phyloP scores from a whole-genome alignment of 75 land plant species.

The Cryptomeria japonica region DNA sequence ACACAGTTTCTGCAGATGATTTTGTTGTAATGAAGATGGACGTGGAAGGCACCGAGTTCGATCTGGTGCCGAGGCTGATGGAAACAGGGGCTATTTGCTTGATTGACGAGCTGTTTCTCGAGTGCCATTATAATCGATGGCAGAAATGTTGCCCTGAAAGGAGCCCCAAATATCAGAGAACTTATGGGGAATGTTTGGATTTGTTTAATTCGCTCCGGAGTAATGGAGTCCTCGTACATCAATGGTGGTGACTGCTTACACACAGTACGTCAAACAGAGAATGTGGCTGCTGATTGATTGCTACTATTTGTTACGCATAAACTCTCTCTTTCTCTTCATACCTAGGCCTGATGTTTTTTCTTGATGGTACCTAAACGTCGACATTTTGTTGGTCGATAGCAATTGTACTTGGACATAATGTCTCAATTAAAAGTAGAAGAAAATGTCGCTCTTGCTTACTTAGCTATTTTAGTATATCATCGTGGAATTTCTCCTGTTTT shows the following conservation, averaged over 20 bases:
- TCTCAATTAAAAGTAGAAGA: too few species aligned
- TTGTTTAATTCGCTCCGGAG: slow-evolving; percentile 63
- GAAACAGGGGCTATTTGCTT: slow-evolving; percentile 87
- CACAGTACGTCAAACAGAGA: not conserved
- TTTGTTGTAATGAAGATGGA: slow-evolving; percentile 96
- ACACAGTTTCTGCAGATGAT: slow-evolving; percentile 54
- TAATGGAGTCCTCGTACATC: slow-evolving; percentile 88
- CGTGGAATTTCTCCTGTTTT: too few species aligned
- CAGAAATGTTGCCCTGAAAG: slow-evolving; percentile 80
- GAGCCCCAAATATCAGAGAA: slow-evolving; percentile 61
- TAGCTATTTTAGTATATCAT: too few species aligned
- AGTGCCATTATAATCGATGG: slow-evolving; percentile 93
- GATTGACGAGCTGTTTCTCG: slow-evolving; percentile 86
- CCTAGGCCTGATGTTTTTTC: not conserved
- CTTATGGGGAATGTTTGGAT: slow-evolving; percentile 71
- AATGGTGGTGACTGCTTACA: slow-evolving; percentile 70
- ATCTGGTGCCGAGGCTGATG: slow-evolving; percentile 66
- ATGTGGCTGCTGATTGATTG: too few species aligned
- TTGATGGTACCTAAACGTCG: too few species aligned
- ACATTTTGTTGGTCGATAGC: too few species aligned
- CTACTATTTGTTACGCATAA: too few species aligned
- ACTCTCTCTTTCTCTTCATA: too few species aligned
- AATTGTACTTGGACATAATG: too few species aligned
- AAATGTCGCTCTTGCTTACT: too few species aligned
- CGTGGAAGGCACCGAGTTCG: slow-evolving; percentile 90